Evolutionary conservation across 2,329 filamentous ascomycete species (phyloP), one percentile per base, ranked within the genome.

Genomic region (Hymenoscyphus albidus): DNA sequence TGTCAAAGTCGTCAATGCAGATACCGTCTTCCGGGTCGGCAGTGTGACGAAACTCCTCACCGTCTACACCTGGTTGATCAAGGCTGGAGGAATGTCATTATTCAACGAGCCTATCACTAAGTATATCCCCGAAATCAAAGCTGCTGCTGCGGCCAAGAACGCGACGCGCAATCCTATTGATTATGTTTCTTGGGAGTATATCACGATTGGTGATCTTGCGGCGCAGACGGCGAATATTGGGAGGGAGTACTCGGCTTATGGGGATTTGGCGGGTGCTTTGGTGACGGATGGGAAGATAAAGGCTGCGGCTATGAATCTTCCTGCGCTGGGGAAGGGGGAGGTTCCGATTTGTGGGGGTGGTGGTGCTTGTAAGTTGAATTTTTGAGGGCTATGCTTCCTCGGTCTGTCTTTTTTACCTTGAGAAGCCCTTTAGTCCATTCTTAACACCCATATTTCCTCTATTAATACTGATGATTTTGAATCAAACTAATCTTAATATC

Each of bases 41-140:
- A 81, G 80, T 65, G 70, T 81, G 13, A 78, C 78, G 16, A 81
- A 82, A 68, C 66, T 80, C 10, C 77, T 79, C 64, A 79, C 76
- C 3, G 42, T 48, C 1, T 48, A 48, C 10, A 48, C 42, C 7
- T 48, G 42, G 42, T 48, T 48, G 5, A 18, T 48, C n/a, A 48
- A 48, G 3, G 42, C 42, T 48, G 42, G 42, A 13, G 42, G 42
- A 18, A n/a, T 48, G 16, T 48, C 42, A 2, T 6, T 48, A 0
- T 48, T 48, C n/a, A 48, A 48, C 18, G 42, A 48, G 5, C 42
- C 42, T 10, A 48, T 48, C 10, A 48, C 42, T 14, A 48, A 48
- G 13, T 48, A 48, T 48, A 18, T 48, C n/a, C 42, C 42, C 2
- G 42, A 48, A 9, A 10, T 48, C 16, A 48, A 48, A 48, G 42